These are phyloP conservation scores for Eutrema yunnanense DNA, from an alignment of 345 rosid species.

Conservation along the genomic window DNA sequence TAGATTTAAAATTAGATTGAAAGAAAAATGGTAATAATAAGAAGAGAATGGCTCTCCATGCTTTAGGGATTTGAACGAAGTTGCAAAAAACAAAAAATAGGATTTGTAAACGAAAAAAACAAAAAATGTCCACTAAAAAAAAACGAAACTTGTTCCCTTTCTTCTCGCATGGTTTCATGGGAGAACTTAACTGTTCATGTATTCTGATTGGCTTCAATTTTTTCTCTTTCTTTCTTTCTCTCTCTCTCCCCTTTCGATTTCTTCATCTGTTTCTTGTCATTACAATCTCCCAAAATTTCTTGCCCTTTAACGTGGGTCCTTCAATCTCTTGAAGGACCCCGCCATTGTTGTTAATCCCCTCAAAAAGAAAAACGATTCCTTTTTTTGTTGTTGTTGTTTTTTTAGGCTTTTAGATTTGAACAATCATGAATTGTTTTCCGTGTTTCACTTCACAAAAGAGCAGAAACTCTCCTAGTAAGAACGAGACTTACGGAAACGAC, in stretches of 20 bases:
- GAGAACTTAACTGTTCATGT: slow-evolving; percentile 17
- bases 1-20: slow-evolving; percentile 17
- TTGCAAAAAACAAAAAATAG: slow-evolving; percentile 18
- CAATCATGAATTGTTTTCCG: slow-evolving; percentile 61
- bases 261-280: slow-evolving; percentile 14
- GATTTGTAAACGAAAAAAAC: background rate
- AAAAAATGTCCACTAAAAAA: background rate
- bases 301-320: slow-evolving; percentile 43
- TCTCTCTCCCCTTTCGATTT: background rate
- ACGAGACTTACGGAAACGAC: slow-evolving; percentile 9
- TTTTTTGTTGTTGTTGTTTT: background rate
- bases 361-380: background rate
- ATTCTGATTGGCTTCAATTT: slow-evolving; percentile 19
- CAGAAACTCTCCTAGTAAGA: slow-evolving; percentile 16
- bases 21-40: slow-evolving; percentile 5
- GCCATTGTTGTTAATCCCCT: slow-evolving; percentile 5
- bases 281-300: slow-evolving; percentile 11
- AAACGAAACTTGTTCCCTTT: slow-evolving; percentile 5
- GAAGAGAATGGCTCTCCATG: slow-evolving; percentile 27
- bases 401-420: background rate
- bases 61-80: slow-evolving; percentile 23
- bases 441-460: slow-evolving; percentile 54
- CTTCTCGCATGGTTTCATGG: slow-evolving; percentile 23
- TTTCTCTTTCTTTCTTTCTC: background rate
- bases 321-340: slow-evolving; percentile 48